A percentile compares a stretch with the other conserved stretches of the same genome.
Evolutionary conservation across 208 protist species (phyloP).

Genomic region (Acanthamoeba royreba): DNA sequence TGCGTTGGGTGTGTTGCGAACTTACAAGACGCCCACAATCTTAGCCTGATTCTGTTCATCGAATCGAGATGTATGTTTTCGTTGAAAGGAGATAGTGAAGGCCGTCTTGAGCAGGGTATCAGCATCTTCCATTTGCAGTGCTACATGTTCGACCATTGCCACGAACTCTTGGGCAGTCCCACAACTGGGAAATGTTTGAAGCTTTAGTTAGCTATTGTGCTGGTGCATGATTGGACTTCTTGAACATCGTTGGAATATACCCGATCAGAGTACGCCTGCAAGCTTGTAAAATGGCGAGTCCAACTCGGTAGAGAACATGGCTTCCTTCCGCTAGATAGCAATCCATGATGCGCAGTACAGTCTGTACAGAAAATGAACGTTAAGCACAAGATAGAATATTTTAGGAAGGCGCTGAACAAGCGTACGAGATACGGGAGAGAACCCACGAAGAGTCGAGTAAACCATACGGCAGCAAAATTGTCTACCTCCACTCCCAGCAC

Average conservation of each 20-base stretch:
- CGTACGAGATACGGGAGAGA: background rate
- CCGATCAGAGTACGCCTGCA: background rate
- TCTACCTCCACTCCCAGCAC: background rate
- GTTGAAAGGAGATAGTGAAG: background rate
- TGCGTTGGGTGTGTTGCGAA: background rate
- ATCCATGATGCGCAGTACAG: background rate
- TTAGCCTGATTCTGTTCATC: background rate
- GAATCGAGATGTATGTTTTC: background rate
- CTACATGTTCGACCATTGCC: background rate
- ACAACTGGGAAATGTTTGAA: background rate
- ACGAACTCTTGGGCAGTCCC: background rate
- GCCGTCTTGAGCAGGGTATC: background rate
- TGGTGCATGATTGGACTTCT: background rate
- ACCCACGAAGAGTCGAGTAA: background rate
- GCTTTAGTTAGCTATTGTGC: background rate
- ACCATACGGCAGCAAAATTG: background rate
- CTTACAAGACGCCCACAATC: background rate
- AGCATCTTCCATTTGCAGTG: background rate
- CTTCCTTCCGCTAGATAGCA: background rate
- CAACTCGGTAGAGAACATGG: background rate
- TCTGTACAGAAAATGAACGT: background rate
- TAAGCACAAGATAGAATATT: background rate
- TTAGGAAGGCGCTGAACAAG: background rate
- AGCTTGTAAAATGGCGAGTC: background rate
- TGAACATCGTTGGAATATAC: no score